These are phyloP conservation scores for Blastocystis sp. DNA, from an alignment of 352 stramenopile genomes.

Conservation along the genomic window DNA sequence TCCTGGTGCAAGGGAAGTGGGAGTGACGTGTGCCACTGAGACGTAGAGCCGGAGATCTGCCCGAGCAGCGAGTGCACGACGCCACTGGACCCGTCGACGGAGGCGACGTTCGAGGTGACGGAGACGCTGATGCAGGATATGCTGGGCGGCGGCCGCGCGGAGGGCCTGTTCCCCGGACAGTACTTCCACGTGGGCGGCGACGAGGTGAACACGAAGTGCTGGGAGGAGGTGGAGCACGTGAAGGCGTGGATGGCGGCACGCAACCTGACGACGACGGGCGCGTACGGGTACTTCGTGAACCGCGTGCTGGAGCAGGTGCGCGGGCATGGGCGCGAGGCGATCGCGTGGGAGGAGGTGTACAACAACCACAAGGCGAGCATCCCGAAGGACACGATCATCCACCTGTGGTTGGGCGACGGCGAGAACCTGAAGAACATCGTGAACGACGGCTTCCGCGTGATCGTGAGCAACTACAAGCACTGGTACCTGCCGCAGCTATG, in stretches of 20 bases:
- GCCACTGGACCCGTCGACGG: slow-evolving; percentile 35
- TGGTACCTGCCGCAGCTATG: slow-evolving; percentile 77
- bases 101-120: slow-evolving; percentile 66
- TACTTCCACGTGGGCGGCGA: slow-evolving; percentile 71
- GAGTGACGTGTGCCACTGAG: background rate
- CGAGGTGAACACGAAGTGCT: slow-evolving; percentile 71
- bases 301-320: slow-evolving; percentile 69
- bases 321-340: slow-evolving; percentile 66
- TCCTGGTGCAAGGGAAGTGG: slow-evolving; percentile 59
- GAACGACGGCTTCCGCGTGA: slow-evolving; percentile 69
- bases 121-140: slow-evolving; percentile 61
- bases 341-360: slow-evolving; percentile 76
- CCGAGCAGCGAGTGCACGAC: slow-evolving; percentile 12
- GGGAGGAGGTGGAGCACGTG: slow-evolving; percentile 48
- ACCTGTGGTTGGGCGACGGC: slow-evolving; percentile 73
- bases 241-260: slow-evolving; percentile 71
- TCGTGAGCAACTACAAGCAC: slow-evolving; percentile 70
- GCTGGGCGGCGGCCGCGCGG: slow-evolving; percentile 12
- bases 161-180: slow-evolving; percentile 69
- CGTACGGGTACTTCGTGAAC: slow-evolving; percentile 75
- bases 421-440: slow-evolving; percentile 68
- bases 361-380: slow-evolving; percentile 71
- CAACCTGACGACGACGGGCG: slow-evolving; percentile 71
- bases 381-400: slow-evolving; percentile 72
- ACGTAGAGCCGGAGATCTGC: slow-evolving; percentile 57